phyloP scores from a whole-genome alignment of 1,284 basidiomycete species.

The Cryptococcus wingfieldii region DNA sequence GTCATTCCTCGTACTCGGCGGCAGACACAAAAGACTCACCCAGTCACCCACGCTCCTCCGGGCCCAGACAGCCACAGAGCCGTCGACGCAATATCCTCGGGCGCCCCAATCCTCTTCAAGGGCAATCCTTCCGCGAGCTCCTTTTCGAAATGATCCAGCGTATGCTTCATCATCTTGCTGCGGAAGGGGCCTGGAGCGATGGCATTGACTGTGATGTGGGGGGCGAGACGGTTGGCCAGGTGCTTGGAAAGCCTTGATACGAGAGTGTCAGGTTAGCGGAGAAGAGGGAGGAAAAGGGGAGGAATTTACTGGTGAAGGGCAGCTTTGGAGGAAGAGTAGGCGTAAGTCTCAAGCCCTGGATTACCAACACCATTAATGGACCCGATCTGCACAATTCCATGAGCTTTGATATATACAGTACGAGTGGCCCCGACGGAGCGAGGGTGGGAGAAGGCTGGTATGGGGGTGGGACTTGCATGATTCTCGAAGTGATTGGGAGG shows the following conservation, averaged over 20 bases:
- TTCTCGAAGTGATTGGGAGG: neutral
- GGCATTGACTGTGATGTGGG: conserved; percentile 64
- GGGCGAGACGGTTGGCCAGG: conserved; percentile 60
- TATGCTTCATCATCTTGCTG: conserved; percentile 58
- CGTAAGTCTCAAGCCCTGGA: conserved; percentile 61
- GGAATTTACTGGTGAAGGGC: conserved; percentile 45
- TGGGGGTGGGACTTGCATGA: neutral
- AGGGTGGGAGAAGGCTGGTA: neutral
- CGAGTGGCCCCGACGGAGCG: neutral
- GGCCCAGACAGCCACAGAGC: conserved; percentile 60
- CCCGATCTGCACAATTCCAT: conserved; percentile 55
- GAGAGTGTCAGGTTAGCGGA: neutral
- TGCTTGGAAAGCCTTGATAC: conserved; percentile 57
- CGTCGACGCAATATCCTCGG: conserved; percentile 62
- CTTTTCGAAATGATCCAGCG: conserved; percentile 55
- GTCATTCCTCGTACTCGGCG: neutral
- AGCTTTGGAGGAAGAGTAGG: conserved; percentile 64
- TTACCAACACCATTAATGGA: conserved; percentile 59
- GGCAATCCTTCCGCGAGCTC: conserved; percentile 54
- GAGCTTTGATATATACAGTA: neutral
- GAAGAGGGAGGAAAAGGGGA: neutral
- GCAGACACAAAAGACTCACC: conserved; percentile 20
- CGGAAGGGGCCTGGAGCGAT: conserved; percentile 60
- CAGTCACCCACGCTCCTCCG: conserved; percentile 62
- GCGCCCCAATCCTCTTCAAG: conserved; percentile 57